These are phyloP conservation scores for Marvania coccoides DNA, from an alignment of 139 green algal species.

Conservation along the genomic window DNA sequence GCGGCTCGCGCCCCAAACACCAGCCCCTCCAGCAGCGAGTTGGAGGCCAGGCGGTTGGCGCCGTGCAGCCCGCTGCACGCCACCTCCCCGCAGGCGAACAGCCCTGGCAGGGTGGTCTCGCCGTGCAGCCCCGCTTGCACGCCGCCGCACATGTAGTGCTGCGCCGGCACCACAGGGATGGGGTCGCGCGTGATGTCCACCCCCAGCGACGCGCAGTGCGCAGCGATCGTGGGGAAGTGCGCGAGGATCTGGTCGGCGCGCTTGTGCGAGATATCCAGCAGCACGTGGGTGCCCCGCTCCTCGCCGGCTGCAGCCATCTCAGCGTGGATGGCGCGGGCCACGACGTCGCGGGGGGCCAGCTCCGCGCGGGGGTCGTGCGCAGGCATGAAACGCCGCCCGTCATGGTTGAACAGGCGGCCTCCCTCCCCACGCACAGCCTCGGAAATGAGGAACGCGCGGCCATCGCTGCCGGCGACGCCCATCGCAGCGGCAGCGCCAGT, in stretches of 20 bases:
- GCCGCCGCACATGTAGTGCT: slow-evolving; percentile 98
- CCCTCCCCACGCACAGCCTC: slow-evolving; percentile 94
- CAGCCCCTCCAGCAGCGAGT: slow-evolving; percentile 93
- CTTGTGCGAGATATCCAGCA: slow-evolving; percentile 90
- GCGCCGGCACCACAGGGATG: slow-evolving; percentile 91
- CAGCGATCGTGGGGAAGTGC: slow-evolving; percentile 94
- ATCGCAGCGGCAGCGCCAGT: not conserved
- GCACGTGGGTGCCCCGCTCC: slow-evolving; percentile 77
- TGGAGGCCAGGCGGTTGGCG: slow-evolving; percentile 93
- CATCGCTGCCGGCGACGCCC: slow-evolving; percentile 7
- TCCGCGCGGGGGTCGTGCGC: slow-evolving; percentile 83
- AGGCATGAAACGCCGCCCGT: slow-evolving; percentile 91
- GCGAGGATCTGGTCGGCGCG: slow-evolving; percentile 45
- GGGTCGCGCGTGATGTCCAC: slow-evolving; percentile 88
- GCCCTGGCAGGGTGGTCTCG: slow-evolving; percentile 77
- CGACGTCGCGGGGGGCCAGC: slow-evolving; percentile 91
- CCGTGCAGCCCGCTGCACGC: slow-evolving; percentile 90
- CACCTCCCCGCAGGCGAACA: slow-evolving; percentile 93
- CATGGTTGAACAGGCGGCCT: slow-evolving; percentile 77
- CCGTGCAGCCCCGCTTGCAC: slow-evolving; percentile 78
- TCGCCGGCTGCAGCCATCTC: slow-evolving; percentile 62
- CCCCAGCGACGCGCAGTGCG: slow-evolving; percentile 58
- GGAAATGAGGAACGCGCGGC: slow-evolving; percentile 85
- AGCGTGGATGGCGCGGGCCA: slow-evolving; percentile 79
- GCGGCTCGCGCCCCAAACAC: slow-evolving; percentile 89